Base-by-base conservation (phyloP, 768 basidiomycete genomes). In the Rhizopogon rudus region DNA sequence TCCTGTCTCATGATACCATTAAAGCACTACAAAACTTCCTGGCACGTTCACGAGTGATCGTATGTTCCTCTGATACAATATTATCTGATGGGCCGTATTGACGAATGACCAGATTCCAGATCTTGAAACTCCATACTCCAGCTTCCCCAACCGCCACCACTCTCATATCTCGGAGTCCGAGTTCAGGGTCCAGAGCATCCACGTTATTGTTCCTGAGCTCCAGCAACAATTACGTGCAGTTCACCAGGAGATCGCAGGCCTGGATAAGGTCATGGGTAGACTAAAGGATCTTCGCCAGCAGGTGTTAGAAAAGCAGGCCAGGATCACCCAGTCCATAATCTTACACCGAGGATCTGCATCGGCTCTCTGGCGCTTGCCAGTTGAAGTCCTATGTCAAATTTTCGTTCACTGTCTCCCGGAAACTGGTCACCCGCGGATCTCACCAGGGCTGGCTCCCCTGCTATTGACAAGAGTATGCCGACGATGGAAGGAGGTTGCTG, bases 351-450 rank as follows among this genome's bases (percentile, higher is more conserved):
- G 65, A 3, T 58, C 65, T 2, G 25, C 63, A 31, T 65, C 65
- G 10, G 58, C 60, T 40, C 75, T 81, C 53, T 63, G 69, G 50
- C 58, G 61, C 12, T 64, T 81, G 6, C 80, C 81, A 6, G 44
- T 72, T 3, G 81, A 82, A 61, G 61, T 82, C 5, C 70, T 73
- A 33, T 71, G 74, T 37, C 75, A 80, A 61, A 76, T 83, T 35
- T 81, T 81, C 61, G 60, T 63, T 10, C 68, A 71, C 22, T 76
- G 73, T 58, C 60, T 74, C n/a, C 61, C 67, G 3, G 71, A 71
- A 50, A 66, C 63, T n/a, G 60, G 65, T 33, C 52, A 55, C 8
- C 29, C 20, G 5, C 25, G 25, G 1, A n/a, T 16, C 28, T 3
- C 9, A n/a, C 28, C 9, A 48, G 12, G 14, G 6, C 8, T 37